Evolutionary conservation across 2,329 filamentous ascomycete species (phyloP).

Genomic region (Metarhizium robertsii): DNA sequence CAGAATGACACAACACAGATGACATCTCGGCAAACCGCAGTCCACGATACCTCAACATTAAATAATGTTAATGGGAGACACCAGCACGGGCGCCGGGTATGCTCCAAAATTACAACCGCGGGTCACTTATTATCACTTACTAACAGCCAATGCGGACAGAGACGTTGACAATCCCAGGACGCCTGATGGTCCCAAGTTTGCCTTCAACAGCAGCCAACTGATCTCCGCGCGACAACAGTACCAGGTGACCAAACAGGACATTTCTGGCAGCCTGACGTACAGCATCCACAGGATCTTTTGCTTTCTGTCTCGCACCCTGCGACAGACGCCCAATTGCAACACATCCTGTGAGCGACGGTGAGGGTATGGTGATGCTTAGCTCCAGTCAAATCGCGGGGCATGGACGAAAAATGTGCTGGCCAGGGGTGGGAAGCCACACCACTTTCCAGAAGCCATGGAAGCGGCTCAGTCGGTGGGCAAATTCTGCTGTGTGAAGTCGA

Average conservation of each 20-base stretch:
- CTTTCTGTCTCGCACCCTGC: background rate
- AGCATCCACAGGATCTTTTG: background rate
- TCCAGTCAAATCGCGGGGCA: background rate
- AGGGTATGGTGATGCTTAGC: background rate
- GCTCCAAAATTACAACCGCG: too few relatives aligned
- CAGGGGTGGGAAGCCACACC: background rate
- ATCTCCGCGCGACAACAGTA: background rate
- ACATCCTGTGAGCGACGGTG: background rate
- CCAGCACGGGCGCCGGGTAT: too few relatives aligned
- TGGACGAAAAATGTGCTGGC: background rate
- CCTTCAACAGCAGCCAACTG: too few relatives aligned
- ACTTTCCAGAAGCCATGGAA: constrained; percentile 1
- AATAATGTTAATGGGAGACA: too few relatives aligned
- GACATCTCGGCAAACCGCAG: too few relatives aligned
- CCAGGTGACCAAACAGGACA: background rate
- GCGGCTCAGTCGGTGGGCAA: background rate
- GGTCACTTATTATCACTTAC: too few relatives aligned
- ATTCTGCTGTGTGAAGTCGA: background rate
- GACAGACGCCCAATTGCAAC: background rate
- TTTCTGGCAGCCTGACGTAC: background rate
- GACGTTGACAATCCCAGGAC: too few relatives aligned
- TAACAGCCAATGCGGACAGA: too few relatives aligned
- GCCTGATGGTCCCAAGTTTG: too few relatives aligned
- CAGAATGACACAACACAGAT: too few relatives aligned
- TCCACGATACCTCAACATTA: too few relatives aligned